phyloP scores from a whole-genome alignment of 2,329 filamentous ascomycete genomes.

The Aspergillus floridensis region DNA sequence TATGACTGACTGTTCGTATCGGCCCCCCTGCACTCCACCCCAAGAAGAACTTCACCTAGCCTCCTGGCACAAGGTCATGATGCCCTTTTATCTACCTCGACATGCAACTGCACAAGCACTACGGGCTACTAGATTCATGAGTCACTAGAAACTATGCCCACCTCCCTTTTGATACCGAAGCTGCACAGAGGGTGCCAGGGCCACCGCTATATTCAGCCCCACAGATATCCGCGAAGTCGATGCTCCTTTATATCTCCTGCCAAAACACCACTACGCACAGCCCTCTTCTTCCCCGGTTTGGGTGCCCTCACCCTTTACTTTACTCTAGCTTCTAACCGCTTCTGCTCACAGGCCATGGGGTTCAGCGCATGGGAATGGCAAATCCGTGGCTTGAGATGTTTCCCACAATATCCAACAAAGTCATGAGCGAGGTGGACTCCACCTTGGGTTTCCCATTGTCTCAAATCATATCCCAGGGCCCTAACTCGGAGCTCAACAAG shows the following conservation, averaged over 20 bases:
- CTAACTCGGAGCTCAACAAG: slow-evolving; percentile 71
- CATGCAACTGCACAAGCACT: background rate
- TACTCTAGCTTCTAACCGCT: slow-evolving; percentile 12
- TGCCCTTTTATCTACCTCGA: background rate
- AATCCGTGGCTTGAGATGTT: slow-evolving; percentile 84
- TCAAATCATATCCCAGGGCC: slow-evolving; percentile 73
- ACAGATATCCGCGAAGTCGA: background rate
- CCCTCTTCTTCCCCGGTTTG: slow-evolving; percentile 49
- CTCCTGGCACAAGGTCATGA: background rate
- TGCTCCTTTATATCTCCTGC: slow-evolving; percentile 2
- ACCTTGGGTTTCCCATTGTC: slow-evolving; percentile 73
- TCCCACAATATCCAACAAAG: slow-evolving; percentile 69
- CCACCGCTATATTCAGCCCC: background rate
- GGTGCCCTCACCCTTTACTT: background rate
- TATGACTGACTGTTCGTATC: too few species aligned
- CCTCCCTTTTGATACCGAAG: slow-evolving; percentile 5
- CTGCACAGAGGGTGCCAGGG: background rate
- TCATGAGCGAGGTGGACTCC: slow-evolving; percentile 82
- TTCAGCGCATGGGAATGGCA: slow-evolving; percentile 85
- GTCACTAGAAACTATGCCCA: slow-evolving; percentile 21
- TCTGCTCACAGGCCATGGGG: slow-evolving; percentile 69
- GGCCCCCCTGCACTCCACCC: background rate
- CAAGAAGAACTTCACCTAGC: background rate
- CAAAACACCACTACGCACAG: slow-evolving; percentile 36
- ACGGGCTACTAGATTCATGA: background rate